Evolutionary conservation across 805 yeast species (phyloP).

Genomic region (Suhomyces emberorum): DNA sequence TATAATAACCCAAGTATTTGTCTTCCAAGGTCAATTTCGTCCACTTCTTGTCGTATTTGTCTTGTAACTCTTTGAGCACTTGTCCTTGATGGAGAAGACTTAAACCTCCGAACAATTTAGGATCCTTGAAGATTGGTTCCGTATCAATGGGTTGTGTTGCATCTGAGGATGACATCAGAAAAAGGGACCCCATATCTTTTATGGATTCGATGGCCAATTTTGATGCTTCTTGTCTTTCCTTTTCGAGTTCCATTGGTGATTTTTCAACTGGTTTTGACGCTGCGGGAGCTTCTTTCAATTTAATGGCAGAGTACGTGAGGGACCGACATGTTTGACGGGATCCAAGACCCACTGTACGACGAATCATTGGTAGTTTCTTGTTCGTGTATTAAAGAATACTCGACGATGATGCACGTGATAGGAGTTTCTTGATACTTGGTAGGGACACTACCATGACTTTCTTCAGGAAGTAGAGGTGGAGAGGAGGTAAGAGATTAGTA

Average conservation of each 20-base stretch:
- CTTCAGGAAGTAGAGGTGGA: too few relatives aligned
- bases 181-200: constrained; percentile 38
- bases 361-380: too few relatives aligned
- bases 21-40: constrained; percentile 42
- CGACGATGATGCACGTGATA: too few relatives aligned
- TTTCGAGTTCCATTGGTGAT: constrained; percentile 1
- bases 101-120: constrained; percentile 28
- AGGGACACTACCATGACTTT: too few relatives aligned
- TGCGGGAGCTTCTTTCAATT: too few relatives aligned
- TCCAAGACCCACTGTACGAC: too few relatives aligned
- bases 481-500: too few relatives aligned
- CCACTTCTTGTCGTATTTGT: constrained; percentile 57
- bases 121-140: constrained; percentile 38
- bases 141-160: constrained; percentile 48
- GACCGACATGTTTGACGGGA: too few relatives aligned
- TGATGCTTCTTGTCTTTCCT: constrained; percentile 29
- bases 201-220: constrained; percentile 37
- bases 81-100: constrained; percentile 56
- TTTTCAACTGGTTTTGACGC: neutral
- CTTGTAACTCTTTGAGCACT: constrained; percentile 49
- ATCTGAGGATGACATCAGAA: constrained; percentile 34
- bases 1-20: constrained; percentile 57
- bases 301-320: too few relatives aligned
- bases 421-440: too few relatives aligned
- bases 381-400: too few relatives aligned